These are phyloP conservation scores for Mortierella antarctica DNA, from an alignment of 192 early-diverging fungal species.

Conservation along the genomic window DNA sequence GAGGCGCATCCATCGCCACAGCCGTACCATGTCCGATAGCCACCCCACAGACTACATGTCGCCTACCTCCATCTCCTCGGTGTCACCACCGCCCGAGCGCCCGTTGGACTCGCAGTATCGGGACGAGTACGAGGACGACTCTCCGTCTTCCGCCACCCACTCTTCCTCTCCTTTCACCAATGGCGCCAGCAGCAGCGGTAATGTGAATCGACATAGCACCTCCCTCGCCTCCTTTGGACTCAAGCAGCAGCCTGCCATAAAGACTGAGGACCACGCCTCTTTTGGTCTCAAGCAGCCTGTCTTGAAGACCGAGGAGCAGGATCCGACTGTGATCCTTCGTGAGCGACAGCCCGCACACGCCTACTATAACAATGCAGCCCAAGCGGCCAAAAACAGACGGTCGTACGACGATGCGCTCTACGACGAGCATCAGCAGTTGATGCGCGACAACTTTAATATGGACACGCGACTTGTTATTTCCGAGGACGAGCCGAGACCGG, in stretches of 20 bases:
- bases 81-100: conserved; percentile 36
- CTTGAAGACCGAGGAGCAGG: conserved; percentile 14
- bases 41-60: conserved; percentile 44
- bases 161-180: conserved; percentile 20
- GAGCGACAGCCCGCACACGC: conserved; percentile 10
- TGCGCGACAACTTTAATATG: conserved; percentile 52
- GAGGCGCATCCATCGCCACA: conserved; percentile 26
- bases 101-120: conserved; percentile 29
- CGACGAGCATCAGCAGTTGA: conserved; percentile 45
- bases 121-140: conserved; percentile 43
- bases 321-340: conserved; percentile 4
- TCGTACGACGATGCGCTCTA: conserved; percentile 43
- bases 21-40: conserved; percentile 45
- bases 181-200: neutral
- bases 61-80: conserved; percentile 31
- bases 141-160: conserved; percentile 21
- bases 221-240: conserved; percentile 33
- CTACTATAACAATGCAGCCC: conserved; percentile 14
- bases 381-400: conserved; percentile 28
- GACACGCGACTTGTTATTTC: conserved; percentile 41
- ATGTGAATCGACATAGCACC: conserved; percentile 32
- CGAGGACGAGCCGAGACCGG: conserved; percentile 45
- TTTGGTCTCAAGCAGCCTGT: conserved; percentile 23
- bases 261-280: conserved; percentile 7
- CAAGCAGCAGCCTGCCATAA: conserved; percentile 5